Conservation (phyloP, 1,284 basidiomycete genomes). For the Tilletia walkeri region DNA sequence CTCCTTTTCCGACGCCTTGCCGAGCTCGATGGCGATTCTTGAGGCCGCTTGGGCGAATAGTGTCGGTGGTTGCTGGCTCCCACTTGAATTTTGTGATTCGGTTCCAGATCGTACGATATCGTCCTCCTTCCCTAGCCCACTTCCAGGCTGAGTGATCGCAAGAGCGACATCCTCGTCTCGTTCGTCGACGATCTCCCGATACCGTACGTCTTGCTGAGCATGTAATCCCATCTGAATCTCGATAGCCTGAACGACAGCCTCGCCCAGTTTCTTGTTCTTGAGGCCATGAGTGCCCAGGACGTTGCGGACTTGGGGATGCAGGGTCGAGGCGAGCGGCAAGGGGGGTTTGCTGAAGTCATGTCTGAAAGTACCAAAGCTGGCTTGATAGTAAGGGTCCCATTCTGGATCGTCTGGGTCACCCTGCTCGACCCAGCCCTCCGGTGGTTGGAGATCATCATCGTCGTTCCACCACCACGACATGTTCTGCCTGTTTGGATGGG, state of each 20-base stretch:
- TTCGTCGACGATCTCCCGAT: background rate
- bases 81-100: background rate
- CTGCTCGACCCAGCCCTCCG: no score
- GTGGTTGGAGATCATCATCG: no score
- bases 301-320: background rate
- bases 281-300: background rate
- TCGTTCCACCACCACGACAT: no score
- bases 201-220: background rate
- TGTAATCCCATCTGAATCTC: background rate
- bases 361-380: no score
- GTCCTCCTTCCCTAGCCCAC: background rate
- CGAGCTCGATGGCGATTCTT: slow-evolving; percentile 13
- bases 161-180: background rate
- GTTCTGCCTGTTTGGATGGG: no score
- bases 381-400: no score
- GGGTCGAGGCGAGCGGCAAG: background rate
- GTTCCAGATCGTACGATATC: background rate
- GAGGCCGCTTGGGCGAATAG: slow-evolving; percentile 18
- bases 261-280: background rate
- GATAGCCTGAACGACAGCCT: background rate
- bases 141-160: background rate
- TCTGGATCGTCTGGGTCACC: no score
- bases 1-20: slow-evolving; percentile 7
- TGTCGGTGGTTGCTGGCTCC: background rate
- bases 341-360: no score